Conservation (phyloP, 2,329 filamentous ascomycete genomes). For the Chalaropsis thielavioides region DNA sequence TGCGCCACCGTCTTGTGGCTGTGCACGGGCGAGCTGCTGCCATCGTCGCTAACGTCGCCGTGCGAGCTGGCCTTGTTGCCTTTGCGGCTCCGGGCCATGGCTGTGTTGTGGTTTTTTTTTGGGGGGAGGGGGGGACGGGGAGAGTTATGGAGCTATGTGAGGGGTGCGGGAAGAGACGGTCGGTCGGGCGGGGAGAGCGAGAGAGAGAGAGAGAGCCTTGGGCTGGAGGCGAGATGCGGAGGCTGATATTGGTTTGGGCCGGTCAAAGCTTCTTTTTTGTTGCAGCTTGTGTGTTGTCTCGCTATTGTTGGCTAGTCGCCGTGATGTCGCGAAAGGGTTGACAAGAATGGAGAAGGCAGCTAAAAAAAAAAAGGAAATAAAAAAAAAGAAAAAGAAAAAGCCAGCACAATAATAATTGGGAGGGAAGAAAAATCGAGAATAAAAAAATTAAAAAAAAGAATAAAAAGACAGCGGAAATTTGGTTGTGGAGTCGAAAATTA, state of each 20-base stretch:
- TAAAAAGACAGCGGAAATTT: not conserved
- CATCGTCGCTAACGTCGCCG: conserved; percentile 51
- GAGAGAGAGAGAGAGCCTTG: not conserved
- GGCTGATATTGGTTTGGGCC: not conserved
- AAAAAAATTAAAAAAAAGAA: conserved; percentile 6
- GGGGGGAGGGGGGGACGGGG: not conserved
- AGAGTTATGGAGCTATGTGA: not conserved
- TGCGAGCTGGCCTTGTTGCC: conserved; percentile 50
- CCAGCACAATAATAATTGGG: not conserved
- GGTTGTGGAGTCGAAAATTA: not conserved
- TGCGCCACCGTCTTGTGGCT: not conserved
- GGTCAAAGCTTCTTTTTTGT: not conserved
- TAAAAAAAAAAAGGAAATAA: conserved; percentile 4
- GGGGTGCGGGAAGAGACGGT: too few relatives aligned
- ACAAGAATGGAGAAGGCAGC: not conserved
- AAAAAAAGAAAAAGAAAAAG: not conserved
- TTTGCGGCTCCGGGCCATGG: conserved; percentile 27
- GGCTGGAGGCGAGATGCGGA: not conserved
- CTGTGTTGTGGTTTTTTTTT: not conserved
- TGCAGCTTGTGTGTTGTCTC: not conserved
- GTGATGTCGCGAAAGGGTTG: not conserved
- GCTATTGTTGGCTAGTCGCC: not conserved
- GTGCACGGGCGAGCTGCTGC: conserved; percentile 21
- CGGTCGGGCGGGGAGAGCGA: not conserved
- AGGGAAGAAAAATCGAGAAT: not conserved